phyloP scores from a whole-genome alignment of 2,329 filamentous ascomycete genomes.

The Diaporthe ampelina region DNA sequence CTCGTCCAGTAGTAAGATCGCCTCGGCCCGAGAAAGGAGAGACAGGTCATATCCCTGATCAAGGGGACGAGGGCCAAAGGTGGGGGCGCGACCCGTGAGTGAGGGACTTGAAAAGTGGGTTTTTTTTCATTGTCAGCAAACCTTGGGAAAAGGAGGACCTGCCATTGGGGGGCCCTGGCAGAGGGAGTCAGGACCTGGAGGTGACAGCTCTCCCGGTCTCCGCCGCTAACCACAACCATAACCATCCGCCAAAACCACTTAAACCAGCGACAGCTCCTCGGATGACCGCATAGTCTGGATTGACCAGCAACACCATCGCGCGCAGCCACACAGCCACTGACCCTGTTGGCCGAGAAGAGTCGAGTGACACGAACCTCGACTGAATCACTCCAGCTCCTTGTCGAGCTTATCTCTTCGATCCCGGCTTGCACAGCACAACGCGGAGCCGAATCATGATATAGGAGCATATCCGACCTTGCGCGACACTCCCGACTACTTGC shows the following conservation, averaged over 20 bases:
- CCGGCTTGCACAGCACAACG: neutral
- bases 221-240: conserved; percentile 16
- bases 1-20: conserved; percentile 38
- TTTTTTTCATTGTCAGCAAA: conserved; percentile 28
- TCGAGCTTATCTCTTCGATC: conserved; percentile 1
- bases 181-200: neutral
- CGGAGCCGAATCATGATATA: conserved; percentile 35
- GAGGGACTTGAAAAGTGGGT: conserved; percentile 25
- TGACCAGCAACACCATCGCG: neutral
- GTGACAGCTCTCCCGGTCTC: conserved; percentile 28
- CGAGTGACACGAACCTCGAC: neutral
- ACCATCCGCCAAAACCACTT: neutral
- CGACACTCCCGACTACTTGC: conserved; percentile 24
- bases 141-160: conserved; percentile 9
- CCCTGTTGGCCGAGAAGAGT: neutral
- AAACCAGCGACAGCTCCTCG: neutral
- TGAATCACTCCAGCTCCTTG: neutral
- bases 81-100: conserved; percentile 12
- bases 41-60: conserved; percentile 21
- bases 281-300: conserved; percentile 20
- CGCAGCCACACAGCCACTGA: neutral
- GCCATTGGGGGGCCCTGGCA: conserved; percentile 4
- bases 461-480: conserved; percentile 22
- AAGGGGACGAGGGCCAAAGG: conserved; percentile 8
- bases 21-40: conserved; percentile 39